Percentiles rank a stretch among this genome's conserved stretches.
These are phyloP conservation scores for Pseudogymnoascus sp. DNA, from an alignment of 2,329 filamentous ascomycete species.

Conservation along the genomic window DNA sequence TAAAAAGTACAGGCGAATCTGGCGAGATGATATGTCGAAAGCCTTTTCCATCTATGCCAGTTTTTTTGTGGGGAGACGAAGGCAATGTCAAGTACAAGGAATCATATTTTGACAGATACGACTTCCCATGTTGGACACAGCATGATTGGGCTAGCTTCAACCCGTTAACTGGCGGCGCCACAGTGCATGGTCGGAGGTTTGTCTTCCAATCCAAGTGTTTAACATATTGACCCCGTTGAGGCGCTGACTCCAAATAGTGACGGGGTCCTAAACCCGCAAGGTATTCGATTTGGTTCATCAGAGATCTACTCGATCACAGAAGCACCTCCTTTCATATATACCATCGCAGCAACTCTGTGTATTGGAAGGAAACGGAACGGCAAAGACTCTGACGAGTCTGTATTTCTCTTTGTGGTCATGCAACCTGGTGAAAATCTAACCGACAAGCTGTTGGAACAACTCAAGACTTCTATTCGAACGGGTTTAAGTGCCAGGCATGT, in stretches of 20 bases:
- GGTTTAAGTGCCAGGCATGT: slow-evolving; percentile 5
- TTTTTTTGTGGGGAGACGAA: slow-evolving; percentile 36
- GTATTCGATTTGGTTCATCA: slow-evolving; percentile 8
- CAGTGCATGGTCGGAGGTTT: slow-evolving; percentile 33
- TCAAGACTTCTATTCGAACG: slow-evolving; percentile 19
- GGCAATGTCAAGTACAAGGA: slow-evolving; percentile 32
- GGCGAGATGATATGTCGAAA: slow-evolving; percentile 38
- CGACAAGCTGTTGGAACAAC: slow-evolving; percentile 22
- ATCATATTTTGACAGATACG: slow-evolving; percentile 38
- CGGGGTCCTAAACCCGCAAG: slow-evolving; percentile 7
- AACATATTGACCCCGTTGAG: slow-evolving; percentile 14
- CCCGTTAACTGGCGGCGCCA: slow-evolving; percentile 31
- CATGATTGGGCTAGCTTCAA: slow-evolving; percentile 38
- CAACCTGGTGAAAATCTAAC: slow-evolving; percentile 7
- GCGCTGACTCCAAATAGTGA: slow-evolving; percentile 6
- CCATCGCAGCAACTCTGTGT: slow-evolving; percentile 19
- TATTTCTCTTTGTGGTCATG: slow-evolving; percentile 22
- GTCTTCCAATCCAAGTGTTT: background rate
- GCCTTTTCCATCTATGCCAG: slow-evolving; percentile 38
- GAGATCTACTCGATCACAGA: slow-evolving; percentile 31
- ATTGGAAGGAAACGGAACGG: slow-evolving; percentile 16
- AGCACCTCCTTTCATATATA: slow-evolving; percentile 28
- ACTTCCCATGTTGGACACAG: slow-evolving; percentile 34
- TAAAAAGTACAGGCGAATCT: slow-evolving; percentile 28
- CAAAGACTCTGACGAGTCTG: slow-evolving; percentile 18